Percentiles rank a stretch among this genome's conserved stretches.
Evolutionary conservation across 2,329 filamentous ascomycete genomes (phyloP).

Genomic region (Diaporthe vexans): DNA sequence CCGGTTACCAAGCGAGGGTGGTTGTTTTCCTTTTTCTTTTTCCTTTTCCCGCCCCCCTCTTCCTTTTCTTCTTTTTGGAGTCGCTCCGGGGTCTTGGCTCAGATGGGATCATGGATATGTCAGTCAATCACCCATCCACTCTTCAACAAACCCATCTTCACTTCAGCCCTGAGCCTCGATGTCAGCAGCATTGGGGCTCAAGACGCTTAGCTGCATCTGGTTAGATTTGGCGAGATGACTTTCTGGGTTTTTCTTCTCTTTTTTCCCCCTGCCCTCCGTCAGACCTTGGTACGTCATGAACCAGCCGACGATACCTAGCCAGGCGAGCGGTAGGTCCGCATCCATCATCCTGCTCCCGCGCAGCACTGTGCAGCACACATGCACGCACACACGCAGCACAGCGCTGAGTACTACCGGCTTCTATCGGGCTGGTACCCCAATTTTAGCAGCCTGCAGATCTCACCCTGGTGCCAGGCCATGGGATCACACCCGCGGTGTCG

Average conservation of each 20-base stretch:
- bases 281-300: slow-evolving; percentile 9
- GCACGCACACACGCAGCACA: slow-evolving; percentile 2
- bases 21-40: neutral
- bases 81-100: neutral
- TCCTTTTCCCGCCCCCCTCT: neutral
- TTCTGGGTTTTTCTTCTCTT: neutral
- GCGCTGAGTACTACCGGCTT: slow-evolving; percentile 7
- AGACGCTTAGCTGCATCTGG: slow-evolving; percentile 29
- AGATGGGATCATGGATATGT: slow-evolving; percentile 23
- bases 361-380: neutral
- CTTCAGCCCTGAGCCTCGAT: slow-evolving; percentile 5
- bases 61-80: neutral
- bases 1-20: neutral
- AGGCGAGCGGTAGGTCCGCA: neutral
- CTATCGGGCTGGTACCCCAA: slow-evolving; percentile 11
- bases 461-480: slow-evolving; percentile 5
- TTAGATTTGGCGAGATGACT: slow-evolving; percentile 30
- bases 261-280: no score
- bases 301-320: neutral
- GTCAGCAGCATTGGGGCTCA: slow-evolving; percentile 4
- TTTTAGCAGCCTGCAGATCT: slow-evolving; percentile 26
- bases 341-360: neutral
- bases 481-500: slow-evolving; percentile 8
- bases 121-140: slow-evolving; percentile 10
- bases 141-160: neutral